Conservation (phyloP, 257 asterid species). For the Lithospermum erythrorhizon region DNA sequence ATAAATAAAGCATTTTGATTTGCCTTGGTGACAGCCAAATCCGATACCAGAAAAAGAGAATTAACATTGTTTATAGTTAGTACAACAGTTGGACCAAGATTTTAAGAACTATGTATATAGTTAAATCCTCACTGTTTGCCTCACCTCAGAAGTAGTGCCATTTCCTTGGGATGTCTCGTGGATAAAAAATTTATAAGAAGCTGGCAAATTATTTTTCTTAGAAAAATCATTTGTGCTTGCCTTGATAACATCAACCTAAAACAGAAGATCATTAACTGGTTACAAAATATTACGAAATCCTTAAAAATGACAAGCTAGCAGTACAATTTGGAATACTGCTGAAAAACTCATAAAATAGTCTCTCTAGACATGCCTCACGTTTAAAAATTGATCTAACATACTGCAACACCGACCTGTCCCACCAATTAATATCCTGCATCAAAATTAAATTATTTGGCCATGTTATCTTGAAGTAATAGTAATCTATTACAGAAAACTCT, state of each 20-base stretch:
- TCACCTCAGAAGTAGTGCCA: conserved; percentile 42
- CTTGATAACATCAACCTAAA: conserved; percentile 68
- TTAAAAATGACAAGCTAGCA: conserved; percentile 1
- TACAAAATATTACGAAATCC: conserved; percentile 8
- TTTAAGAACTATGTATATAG: background rate
- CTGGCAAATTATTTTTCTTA: conserved; percentile 42
- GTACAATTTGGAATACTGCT: background rate
- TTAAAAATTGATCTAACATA: conserved; percentile 55
- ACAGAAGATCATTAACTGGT: conserved; percentile 4
- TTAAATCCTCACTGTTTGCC: conserved; percentile 12
- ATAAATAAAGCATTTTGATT: conserved; percentile 22
- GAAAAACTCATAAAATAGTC: background rate
- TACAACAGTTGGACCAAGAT: background rate
- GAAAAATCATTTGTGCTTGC: conserved; percentile 53
- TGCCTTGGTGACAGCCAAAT: conserved; percentile 24
- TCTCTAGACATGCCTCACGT: conserved; percentile 37
- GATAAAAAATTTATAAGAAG: conserved; percentile 60
- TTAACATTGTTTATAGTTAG: conserved; percentile 11
- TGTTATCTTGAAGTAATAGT: no score
- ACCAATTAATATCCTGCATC: conserved; percentile 57
- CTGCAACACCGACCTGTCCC: conserved; percentile 52
- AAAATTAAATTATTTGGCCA: conserved; percentile 6
- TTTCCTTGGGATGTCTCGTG: conserved; percentile 22
- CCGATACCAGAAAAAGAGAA: conserved; percentile 7
- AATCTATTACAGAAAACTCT: background rate